These are phyloP conservation scores for Hyaloperonospora arabidopsidis DNA, from an alignment of 352 stramenopile genomes.

Conservation along the genomic window DNA sequence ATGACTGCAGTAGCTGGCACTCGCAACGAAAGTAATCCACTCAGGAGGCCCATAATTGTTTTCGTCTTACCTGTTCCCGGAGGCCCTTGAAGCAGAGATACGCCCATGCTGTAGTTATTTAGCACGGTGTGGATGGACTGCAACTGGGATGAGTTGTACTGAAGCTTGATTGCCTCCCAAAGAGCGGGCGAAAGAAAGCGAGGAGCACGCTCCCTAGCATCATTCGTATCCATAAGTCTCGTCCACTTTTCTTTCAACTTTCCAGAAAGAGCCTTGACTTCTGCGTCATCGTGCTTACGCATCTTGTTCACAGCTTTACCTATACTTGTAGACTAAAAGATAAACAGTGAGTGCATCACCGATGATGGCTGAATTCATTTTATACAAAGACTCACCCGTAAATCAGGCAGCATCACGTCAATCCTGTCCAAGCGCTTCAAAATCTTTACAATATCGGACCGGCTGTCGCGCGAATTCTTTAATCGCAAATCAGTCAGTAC, in stretches of 20 bases:
- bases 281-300: conserved; percentile 59
- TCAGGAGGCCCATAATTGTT: conserved; percentile 84
- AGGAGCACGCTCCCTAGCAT: conserved; percentile 45
- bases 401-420: conserved; percentile 67
- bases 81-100: conserved; percentile 90
- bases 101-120: conserved; percentile 79
- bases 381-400: conserved; percentile 38
- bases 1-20: conserved; percentile 46
- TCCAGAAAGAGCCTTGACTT: conserved; percentile 37
- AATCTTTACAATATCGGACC: conserved; percentile 48
- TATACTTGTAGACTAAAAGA: conserved; percentile 64
- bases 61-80: conserved; percentile 93
- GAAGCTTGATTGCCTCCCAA: conserved; percentile 64
- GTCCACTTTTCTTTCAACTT: conserved; percentile 78
- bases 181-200: conserved; percentile 53
- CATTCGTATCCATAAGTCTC: conserved; percentile 57
- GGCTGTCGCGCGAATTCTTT: conserved; percentile 17
- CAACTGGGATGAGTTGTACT: conserved; percentile 84
- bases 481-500: conserved; percentile 50
- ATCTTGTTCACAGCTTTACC: conserved; percentile 82
- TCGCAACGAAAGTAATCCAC: conserved; percentile 59
- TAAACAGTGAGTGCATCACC: conserved; percentile 7
- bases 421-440: conserved; percentile 63
- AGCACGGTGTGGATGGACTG: conserved; percentile 82
- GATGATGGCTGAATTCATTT: background rate